These are phyloP conservation scores for Lodderomyces pseudojiufengensis DNA, from an alignment of 1,139 yeast genomes.

Conservation along the genomic window DNA sequence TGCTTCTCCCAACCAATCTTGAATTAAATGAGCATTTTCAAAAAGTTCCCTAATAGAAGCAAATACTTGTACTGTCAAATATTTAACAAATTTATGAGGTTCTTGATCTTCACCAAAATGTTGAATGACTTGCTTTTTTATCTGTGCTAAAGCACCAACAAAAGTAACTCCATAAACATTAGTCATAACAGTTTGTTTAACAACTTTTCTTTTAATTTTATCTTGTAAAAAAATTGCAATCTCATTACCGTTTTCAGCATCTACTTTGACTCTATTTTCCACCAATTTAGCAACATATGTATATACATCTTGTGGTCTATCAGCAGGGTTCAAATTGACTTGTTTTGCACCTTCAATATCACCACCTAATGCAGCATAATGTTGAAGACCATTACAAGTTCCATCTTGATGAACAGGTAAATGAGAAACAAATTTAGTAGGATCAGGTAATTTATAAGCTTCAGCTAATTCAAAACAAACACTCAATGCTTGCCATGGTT, in stretches of 20 bases:
- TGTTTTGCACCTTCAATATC: slow-evolving; percentile 92
- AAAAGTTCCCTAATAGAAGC: slow-evolving; percentile 82
- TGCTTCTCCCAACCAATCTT: slow-evolving; percentile 91
- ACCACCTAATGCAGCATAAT: slow-evolving; percentile 97
- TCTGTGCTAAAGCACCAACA: slow-evolving; percentile 90
- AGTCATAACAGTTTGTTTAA: slow-evolving; percentile 97
- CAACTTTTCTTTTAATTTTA: slow-evolving; percentile 77
- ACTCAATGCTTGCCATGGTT: slow-evolving; percentile 94
- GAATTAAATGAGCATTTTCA: slow-evolving; percentile 90
- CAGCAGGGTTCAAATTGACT: slow-evolving; percentile 81
- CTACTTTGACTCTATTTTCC: slow-evolving; percentile 52
- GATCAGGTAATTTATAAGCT: slow-evolving; percentile 70
- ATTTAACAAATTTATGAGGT: slow-evolving; percentile 49
- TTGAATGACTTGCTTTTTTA: slow-evolving; percentile 57
- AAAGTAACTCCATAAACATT: slow-evolving; percentile 97
- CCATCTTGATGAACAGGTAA: slow-evolving; percentile 97
- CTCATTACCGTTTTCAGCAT: slow-evolving; percentile 53
- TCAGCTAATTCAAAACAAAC: slow-evolving; percentile 76
- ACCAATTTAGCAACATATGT: slow-evolving; percentile 78
- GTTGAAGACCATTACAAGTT: slow-evolving; percentile 95
- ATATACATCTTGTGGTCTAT: slow-evolving; percentile 89
- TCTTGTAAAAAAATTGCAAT: slow-evolving; percentile 55
- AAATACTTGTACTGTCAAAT: slow-evolving; percentile 76
- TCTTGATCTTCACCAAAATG: slow-evolving; percentile 41
- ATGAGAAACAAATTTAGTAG: slow-evolving; percentile 69